A percentile compares a stretch with the other conserved stretches of the same genome.
Conservation (phyloP, 2,329 filamentous ascomycete species). For the Helotiales sp. region DNA sequence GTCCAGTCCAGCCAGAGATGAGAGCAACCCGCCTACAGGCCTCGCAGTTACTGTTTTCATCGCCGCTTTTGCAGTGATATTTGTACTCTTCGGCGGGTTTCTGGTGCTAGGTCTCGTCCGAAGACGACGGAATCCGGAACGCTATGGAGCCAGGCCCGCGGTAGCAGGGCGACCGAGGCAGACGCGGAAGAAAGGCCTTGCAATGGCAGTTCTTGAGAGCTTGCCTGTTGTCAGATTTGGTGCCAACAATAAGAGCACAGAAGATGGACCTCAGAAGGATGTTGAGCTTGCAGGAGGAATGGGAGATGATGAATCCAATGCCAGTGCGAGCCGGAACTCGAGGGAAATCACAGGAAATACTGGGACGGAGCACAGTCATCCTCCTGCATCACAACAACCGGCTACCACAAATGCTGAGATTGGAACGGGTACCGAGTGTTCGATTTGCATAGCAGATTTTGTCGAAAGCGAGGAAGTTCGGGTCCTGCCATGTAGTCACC, state of each 20-base stretch:
- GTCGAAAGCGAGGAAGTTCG: conserved; percentile 17
- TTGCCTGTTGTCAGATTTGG: conserved; percentile 10
- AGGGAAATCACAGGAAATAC: not conserved
- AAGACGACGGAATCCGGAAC: not conserved
- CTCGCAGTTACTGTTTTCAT: conserved; percentile 9
- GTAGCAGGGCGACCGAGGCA: not conserved
- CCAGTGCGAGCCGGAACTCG: not conserved
- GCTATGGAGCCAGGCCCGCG: conserved; percentile 9
- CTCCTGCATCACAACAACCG: not conserved
- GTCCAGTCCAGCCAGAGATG: not conserved
- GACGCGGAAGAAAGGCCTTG: conserved; percentile 11
- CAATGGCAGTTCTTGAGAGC: conserved; percentile 16
- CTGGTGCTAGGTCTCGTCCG: not conserved
- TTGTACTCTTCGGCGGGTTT: not conserved
- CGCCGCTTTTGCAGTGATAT: not conserved
- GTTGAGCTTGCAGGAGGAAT: conserved; percentile 1
- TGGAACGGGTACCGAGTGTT: conserved; percentile 7
- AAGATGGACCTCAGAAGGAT: conserved; percentile 3
- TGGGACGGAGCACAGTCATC: not conserved
- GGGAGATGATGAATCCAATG: not conserved
- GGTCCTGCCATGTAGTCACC: conserved; percentile 12
- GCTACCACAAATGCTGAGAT: not conserved
- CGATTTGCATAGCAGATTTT: conserved; percentile 15
- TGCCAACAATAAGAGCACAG: not conserved
- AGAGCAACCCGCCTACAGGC: not conserved